Evolutionary conservation across 495 filamentous ascomycete species (phyloP), one percentile per base, ranked within the genome.

Genomic region (Sphaerosporella brunnea): DNA sequence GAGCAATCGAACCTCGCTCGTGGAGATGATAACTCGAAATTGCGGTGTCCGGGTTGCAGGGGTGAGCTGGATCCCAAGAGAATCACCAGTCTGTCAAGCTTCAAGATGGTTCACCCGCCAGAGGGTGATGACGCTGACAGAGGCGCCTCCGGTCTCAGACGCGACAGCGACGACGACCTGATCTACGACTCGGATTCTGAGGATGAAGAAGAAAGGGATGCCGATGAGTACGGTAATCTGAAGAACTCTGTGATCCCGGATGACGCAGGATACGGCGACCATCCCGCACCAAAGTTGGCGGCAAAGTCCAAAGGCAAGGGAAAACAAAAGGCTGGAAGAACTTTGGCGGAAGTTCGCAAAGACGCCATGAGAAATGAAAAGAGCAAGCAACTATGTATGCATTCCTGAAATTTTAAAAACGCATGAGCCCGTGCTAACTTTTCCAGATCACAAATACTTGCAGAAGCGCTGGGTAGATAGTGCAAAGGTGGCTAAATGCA

Each of bases 1-100:
- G 62, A 62, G 19, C 57, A 67, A 36, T 52, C 75, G 0, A 66
- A 70, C 37, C 61, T 80, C 45, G 62, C 63, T 35, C 65, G 73
- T 37, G 77, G 80, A 5, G 62, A 78, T 28, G 77, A 80, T 51
- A 68, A 68, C 28, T 62, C 58, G n/a, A 59, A 68, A 19, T 63
- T 72, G 7, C 80, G 71, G 52, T 96, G 88, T 60, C 87, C 84
- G 1, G 72, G 77, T 13, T 97, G 88, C 57, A 74, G 79, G 34
- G 72, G 70, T 0, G 64, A 61, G 11, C 21, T 43, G 24, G 20
- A 43, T 16, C 7, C 15, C 11, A 68, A 75, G 23, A 79, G 77
- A 45, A 68, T 87, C 41, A 87, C 87, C 37, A 80, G 82, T 51
- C 74, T 80, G 51, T 59, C 63, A 2, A 69, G 76, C 1, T 97